Evolutionary conservation across 2,329 filamentous ascomycete species (phyloP).

Genomic region (Calcarisporium arbuscula): DNA sequence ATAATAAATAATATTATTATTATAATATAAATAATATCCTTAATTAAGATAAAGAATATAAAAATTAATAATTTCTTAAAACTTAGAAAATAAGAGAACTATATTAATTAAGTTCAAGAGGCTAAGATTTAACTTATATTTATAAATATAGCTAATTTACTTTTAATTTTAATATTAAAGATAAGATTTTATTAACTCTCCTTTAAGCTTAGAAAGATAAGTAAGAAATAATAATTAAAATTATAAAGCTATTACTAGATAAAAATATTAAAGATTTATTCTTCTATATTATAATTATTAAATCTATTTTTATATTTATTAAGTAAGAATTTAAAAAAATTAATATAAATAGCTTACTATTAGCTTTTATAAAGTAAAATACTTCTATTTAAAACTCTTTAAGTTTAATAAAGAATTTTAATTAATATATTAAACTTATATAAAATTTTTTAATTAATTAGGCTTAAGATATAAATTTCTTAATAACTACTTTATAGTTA

Average conservation of each 20-base stretch:
- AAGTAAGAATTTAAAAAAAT: constrained; percentile 1
- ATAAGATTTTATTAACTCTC: neutral
- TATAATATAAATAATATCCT: neutral
- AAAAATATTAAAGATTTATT: too few relatives aligned
- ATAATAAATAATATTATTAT: neutral
- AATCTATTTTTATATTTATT: neutral
- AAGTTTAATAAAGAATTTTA: neutral
- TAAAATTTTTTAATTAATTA: neutral
- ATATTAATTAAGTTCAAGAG: neutral
- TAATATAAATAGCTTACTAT: neutral
- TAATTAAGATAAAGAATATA: neutral
- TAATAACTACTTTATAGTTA: neutral
- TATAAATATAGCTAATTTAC: neutral
- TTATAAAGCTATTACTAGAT: neutral
- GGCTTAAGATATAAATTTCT: neutral
- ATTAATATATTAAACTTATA: neutral
- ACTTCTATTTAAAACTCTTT: neutral
- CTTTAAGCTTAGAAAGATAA: too few relatives aligned
- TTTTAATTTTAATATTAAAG: neutral
- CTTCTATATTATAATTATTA: neutral
- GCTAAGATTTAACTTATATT: neutral
- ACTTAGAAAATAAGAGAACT: neutral
- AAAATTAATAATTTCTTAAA: neutral
- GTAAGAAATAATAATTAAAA: neutral
- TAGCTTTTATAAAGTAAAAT: neutral